A percentile compares a stretch with the other conserved stretches of the same genome.
phyloP scores from a whole-genome alignment of 106 monocot species.

The Phalaenopsis equestris region DNA sequence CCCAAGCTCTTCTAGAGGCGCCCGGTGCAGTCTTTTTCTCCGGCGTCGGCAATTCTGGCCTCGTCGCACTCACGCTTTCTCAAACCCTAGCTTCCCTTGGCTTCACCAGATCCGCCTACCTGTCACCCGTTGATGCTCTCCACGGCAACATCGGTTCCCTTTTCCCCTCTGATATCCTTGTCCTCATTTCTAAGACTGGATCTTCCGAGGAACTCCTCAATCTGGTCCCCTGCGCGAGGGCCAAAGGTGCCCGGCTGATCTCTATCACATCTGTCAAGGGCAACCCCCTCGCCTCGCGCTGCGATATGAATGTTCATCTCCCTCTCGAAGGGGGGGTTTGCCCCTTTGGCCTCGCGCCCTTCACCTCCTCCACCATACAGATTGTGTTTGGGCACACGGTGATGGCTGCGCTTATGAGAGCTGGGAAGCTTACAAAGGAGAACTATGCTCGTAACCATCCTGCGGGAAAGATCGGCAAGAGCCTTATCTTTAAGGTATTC shows the following conservation, averaged over 20 bases:
- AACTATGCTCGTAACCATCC: slow-evolving; percentile 78
- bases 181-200: slow-evolving; percentile 84
- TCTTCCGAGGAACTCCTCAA: slow-evolving; percentile 66
- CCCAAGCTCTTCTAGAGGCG: slow-evolving; percentile 48
- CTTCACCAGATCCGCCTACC: slow-evolving; percentile 49
- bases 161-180: slow-evolving; percentile 44
- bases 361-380: slow-evolving; percentile 67
- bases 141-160: slow-evolving; percentile 87
- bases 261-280: slow-evolving; percentile 51
- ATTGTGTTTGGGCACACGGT: slow-evolving; percentile 81
- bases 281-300: slow-evolving; percentile 37
- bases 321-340: slow-evolving; percentile 63
- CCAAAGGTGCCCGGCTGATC: slow-evolving; percentile 62
- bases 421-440: slow-evolving; percentile 43
- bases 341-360: slow-evolving; percentile 74
- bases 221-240: slow-evolving; percentile 63
- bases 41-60: slow-evolving; percentile 77
- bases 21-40: slow-evolving; percentile 67
- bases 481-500: slow-evolving; percentile 37
- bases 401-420: slow-evolving; percentile 53
- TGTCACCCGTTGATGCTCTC: slow-evolving; percentile 72
- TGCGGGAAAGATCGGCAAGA: slow-evolving; percentile 77
- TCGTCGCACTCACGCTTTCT: slow-evolving; percentile 67
- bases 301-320: slow-evolving; percentile 59
- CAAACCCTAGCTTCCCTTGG: slow-evolving; percentile 79